Percentiles rank a stretch among this genome's conserved stretches.
Evolutionary conservation across 2,329 filamentous ascomycete species (phyloP).

Genomic region (Beauveria pseudobassiana): DNA sequence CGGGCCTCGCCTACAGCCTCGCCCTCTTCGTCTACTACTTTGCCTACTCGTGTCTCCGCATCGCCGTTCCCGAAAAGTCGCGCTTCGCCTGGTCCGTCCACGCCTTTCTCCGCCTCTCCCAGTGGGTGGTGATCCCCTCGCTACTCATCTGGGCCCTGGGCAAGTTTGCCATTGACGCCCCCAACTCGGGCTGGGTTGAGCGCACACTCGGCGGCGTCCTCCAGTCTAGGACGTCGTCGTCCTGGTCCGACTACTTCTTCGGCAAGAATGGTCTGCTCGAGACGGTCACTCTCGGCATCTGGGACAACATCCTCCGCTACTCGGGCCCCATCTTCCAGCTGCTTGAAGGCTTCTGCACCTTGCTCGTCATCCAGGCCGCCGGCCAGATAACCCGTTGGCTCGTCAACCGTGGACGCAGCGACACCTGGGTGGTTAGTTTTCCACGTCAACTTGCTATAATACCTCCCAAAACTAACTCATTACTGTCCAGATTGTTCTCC

Average conservation of each 20-base stretch:
- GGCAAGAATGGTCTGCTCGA: constrained; percentile 79
- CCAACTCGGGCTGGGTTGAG: constrained; percentile 70
- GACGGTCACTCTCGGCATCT: constrained; percentile 70
- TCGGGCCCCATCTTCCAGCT: constrained; percentile 93
- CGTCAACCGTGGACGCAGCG: constrained; percentile 85
- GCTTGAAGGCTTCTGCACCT: constrained; percentile 90
- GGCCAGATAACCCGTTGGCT: constrained; percentile 93
- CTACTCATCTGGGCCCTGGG: constrained; percentile 93
- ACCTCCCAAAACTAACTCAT: constrained; percentile 13
- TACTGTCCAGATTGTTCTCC: constrained; percentile 65
- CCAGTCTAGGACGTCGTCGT: constrained; percentile 49
- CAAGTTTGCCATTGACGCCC: constrained; percentile 89
- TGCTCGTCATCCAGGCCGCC: constrained; percentile 89
- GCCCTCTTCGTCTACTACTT: constrained; percentile 87
- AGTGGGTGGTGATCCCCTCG: constrained; percentile 79
- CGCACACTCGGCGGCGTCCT: constrained; percentile 64
- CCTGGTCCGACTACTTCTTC: constrained; percentile 77
- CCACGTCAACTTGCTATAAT: neutral
- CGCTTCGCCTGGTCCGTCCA: constrained; percentile 66
- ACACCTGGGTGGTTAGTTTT: constrained; percentile 82
- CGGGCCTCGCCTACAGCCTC: constrained; percentile 88
- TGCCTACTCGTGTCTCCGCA: constrained; percentile 70
- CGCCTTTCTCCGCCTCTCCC: constrained; percentile 62
- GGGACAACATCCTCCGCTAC: constrained; percentile 84
- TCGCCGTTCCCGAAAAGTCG: constrained; percentile 73